Evolutionary conservation across 169 alveolate species (phyloP).

Genomic region (Eimeria acervulina): DNA sequence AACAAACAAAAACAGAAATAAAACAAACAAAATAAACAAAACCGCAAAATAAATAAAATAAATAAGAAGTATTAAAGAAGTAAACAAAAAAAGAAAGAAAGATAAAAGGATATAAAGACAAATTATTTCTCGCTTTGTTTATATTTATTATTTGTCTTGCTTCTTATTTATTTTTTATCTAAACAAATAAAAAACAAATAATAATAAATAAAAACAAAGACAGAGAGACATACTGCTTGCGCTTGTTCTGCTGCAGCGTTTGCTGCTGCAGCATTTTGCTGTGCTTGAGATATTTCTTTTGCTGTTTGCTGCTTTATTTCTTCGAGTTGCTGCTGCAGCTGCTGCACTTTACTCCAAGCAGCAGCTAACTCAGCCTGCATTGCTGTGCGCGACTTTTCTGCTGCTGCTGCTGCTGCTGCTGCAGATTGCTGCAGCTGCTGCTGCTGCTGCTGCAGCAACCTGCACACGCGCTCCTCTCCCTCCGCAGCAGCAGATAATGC

Average conservation of each 20-base stretch:
- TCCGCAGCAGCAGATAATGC: conserved; percentile 1
- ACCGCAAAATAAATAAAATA: neutral
- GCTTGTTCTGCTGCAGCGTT: neutral
- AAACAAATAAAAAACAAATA: too few relatives aligned
- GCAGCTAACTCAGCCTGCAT: neutral
- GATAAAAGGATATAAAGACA: too few relatives aligned
- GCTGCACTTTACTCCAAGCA: neutral
- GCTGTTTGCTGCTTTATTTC: neutral
- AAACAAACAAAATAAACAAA: too few relatives aligned
- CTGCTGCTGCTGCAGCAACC: conserved; percentile 54
- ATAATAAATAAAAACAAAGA: neutral
- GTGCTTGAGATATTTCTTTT: neutral
- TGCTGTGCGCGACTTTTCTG: neutral
- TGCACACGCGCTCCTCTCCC: neutral
- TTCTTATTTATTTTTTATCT: neutral
- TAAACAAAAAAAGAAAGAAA: neutral
- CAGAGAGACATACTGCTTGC: neutral
- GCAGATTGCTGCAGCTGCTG: conserved; percentile 13
- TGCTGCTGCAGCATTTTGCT: neutral
- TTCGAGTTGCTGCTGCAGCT: conserved; percentile 28
- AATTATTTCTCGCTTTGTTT: too few relatives aligned
- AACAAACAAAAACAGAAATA: neutral
- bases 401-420: neutral
- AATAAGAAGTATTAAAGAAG: neutral
- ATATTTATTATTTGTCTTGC: neutral